Conservation (phyloP, 164 flowering plant species). For the Kalanchoe fedtschenkoi region DNA sequence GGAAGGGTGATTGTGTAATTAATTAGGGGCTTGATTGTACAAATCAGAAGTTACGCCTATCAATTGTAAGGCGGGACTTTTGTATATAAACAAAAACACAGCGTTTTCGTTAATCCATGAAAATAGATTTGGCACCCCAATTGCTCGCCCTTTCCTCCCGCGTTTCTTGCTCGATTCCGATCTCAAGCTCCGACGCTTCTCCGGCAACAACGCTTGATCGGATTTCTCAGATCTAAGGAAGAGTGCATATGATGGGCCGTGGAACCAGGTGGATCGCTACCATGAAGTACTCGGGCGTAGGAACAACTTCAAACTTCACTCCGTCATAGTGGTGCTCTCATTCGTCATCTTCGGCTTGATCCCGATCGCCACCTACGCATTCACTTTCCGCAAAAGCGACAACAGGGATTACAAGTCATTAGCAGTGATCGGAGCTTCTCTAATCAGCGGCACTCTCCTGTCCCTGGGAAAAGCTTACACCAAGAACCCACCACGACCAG, state of each 20-base stretch:
- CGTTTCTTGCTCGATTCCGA: too few relatives aligned
- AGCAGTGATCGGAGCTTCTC: slow-evolving; percentile 31
- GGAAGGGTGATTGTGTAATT: too few relatives aligned
- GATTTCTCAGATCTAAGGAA: too few relatives aligned
- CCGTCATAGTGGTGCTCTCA: slow-evolving; percentile 39
- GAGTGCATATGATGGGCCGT: slow-evolving; percentile 14
- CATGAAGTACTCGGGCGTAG: slow-evolving; percentile 41
- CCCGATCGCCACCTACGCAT: slow-evolving; percentile 30
- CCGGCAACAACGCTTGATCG: too few relatives aligned
- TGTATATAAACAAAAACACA: too few relatives aligned
- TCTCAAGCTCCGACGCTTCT: too few relatives aligned
- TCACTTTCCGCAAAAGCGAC: slow-evolving; percentile 29
- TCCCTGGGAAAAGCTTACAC: slow-evolving; percentile 35
- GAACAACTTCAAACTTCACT: slow-evolving; percentile 37
- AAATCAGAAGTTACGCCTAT: too few relatives aligned
- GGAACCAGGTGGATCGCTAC: slow-evolving; percentile 32
- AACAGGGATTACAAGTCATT: slow-evolving; percentile 31
- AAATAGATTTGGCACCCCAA: too few relatives aligned
- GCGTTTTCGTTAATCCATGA: too few relatives aligned
- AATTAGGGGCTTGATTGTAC: too few relatives aligned
- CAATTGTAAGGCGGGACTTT: too few relatives aligned
- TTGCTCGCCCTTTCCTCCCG: too few relatives aligned
- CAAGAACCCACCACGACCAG: slow-evolving; percentile 14
- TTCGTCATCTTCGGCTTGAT: slow-evolving; percentile 40
- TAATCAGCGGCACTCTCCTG: slow-evolving; percentile 34